phyloP scores from a whole-genome alignment of 352 stramenopile species.

The Pythium dissotocum region DNA sequence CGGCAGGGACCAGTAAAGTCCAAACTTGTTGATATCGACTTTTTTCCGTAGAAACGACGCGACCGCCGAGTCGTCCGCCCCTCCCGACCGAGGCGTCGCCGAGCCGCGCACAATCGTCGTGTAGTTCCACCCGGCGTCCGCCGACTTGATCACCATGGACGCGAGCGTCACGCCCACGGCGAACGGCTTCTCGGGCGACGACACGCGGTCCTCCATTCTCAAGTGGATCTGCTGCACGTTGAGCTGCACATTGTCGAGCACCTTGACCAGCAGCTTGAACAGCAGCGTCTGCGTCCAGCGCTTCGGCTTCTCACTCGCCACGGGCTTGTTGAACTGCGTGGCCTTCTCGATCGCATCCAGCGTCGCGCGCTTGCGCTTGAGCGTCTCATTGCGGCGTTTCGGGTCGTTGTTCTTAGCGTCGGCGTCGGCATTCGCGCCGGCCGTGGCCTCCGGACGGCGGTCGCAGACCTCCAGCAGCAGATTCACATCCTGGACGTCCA shows the following conservation, averaged over 20 bases:
- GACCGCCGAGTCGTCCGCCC: constrained; percentile 1
- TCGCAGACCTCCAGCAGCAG: constrained; percentile 63
- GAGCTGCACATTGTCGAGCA: constrained; percentile 85
- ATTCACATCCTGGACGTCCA: constrained; percentile 80
- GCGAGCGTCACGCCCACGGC: constrained; percentile 75
- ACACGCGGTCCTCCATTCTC: constrained; percentile 66
- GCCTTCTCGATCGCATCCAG: constrained; percentile 79
- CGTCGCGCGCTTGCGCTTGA: constrained; percentile 75
- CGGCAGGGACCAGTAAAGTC: constrained; percentile 75
- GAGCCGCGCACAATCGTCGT: constrained; percentile 69
- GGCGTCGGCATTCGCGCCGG: not conserved
- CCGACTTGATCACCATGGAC: constrained; percentile 81
- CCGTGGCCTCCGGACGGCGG: constrained; percentile 13
- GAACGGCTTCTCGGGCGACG: constrained; percentile 43
- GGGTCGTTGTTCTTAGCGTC: constrained; percentile 20
- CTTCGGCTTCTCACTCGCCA: constrained; percentile 5
- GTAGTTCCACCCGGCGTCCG: constrained; percentile 81
- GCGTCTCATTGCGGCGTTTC: constrained; percentile 34
- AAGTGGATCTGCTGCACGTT: constrained; percentile 79
- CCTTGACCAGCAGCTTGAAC: constrained; percentile 78
- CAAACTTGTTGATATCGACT: constrained; percentile 81
- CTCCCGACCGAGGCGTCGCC: constrained; percentile 15
- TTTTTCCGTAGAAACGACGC: constrained; percentile 73
- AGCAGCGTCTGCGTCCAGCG: constrained; percentile 75
- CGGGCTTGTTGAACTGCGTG: constrained; percentile 53